Percentiles rank a stretch among this genome's conserved stretches.
These are phyloP conservation scores for Penicillium sp. DNA, from an alignment of 2,329 filamentous ascomycete species.

Conservation along the genomic window DNA sequence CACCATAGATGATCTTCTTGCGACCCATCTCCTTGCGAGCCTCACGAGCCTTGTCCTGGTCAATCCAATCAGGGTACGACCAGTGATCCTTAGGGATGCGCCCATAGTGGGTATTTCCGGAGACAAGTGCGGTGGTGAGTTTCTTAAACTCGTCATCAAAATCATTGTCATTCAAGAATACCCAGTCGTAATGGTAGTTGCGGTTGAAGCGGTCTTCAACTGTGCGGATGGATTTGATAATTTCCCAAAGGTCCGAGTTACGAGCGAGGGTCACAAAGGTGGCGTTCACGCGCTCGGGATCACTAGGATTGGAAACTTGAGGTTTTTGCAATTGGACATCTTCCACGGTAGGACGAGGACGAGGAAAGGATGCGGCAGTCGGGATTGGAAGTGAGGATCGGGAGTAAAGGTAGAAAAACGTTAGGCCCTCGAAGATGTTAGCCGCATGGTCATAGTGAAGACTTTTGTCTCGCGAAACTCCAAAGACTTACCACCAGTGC, in stretches of 20 bases:
- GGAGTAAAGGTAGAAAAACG: conserved; percentile 77
- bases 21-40: conserved; percentile 91
- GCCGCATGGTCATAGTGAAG: not conserved
- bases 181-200: conserved; percentile 97
- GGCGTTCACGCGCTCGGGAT: conserved; percentile 75
- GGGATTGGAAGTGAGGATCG: conserved; percentile 48
- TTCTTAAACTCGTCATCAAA: conserved; percentile 93
- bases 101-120: conserved; percentile 86
- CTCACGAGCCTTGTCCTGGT: conserved; percentile 84
- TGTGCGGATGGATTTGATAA: conserved; percentile 89
- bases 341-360: conserved; percentile 17
- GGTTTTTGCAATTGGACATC: conserved; percentile 15
- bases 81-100: conserved; percentile 87
- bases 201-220: conserved; percentile 98
- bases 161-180: conserved; percentile 93
- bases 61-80: conserved; percentile 94
- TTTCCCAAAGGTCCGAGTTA: conserved; percentile 93
- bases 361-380: conserved; percentile 17
- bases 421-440: conserved; percentile 48
- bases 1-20: conserved; percentile 96
- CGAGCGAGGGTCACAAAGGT: conserved; percentile 95
- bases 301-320: conserved; percentile 48
- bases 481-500: conserved; percentile 67
- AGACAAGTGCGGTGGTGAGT: conserved; percentile 81
- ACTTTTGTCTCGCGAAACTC: not conserved